A percentile compares a stretch with the other conserved stretches of the same genome.
These are phyloP conservation scores for Quercus aquifolioides DNA, from an alignment of 306 rosid species.

Conservation along the genomic window DNA sequence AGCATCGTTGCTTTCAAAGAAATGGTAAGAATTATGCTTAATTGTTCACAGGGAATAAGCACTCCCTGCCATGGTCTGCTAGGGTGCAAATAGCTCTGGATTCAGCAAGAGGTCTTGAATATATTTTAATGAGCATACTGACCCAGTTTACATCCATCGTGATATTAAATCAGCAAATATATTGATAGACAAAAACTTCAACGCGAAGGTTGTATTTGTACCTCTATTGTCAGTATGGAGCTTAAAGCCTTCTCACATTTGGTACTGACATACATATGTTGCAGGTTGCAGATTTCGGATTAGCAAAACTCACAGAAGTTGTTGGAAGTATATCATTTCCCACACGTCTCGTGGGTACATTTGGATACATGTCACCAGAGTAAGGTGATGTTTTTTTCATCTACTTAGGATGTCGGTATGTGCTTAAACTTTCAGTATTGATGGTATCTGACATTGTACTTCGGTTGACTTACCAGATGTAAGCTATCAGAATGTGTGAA, in stretches of 20 bases:
- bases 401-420: neutral
- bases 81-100: conserved; percentile 94
- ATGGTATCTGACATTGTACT: neutral
- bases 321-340: conserved; percentile 67
- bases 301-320: conserved; percentile 84
- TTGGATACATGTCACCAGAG: conserved; percentile 96
- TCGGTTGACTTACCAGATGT: neutral
- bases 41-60: conserved; percentile 44
- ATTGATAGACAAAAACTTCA: conserved; percentile 75
- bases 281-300: conserved; percentile 96
- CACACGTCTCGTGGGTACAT: conserved; percentile 85
- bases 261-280: conserved; percentile 4
- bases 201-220: conserved; percentile 58
- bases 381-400: conserved; percentile 23
- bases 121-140: conserved; percentile 96
- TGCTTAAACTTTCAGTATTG: neutral
- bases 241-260: conserved; percentile 17
- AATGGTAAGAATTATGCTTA: conserved; percentile 5
- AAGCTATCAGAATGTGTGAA: neutral
- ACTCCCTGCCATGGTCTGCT: conserved; percentile 75
- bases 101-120: conserved; percentile 97
- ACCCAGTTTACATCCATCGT: conserved; percentile 91
- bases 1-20: neutral
- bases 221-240: neutral
- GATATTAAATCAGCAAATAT: conserved; percentile 96